Conservation (phyloP, 2,329 filamentous ascomycete genomes). For the Neonectria faginata region DNA sequence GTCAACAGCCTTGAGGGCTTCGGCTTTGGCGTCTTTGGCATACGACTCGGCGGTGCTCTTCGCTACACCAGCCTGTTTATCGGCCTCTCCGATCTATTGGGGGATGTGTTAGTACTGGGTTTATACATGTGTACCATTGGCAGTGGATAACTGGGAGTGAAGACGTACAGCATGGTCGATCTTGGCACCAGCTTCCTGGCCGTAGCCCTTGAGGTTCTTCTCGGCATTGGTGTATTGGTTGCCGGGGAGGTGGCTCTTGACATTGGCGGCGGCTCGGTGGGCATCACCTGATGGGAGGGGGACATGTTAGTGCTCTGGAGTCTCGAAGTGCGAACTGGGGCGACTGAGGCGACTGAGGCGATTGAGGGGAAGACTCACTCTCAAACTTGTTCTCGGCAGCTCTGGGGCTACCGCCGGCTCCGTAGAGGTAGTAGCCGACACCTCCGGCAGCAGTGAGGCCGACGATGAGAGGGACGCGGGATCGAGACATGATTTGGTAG, state of each 20-base stretch:
- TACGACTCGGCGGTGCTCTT: slow-evolving; percentile 70
- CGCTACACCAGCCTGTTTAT: slow-evolving; percentile 70
- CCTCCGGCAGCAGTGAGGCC: slow-evolving; percentile 75
- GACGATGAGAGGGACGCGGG: slow-evolving; percentile 61
- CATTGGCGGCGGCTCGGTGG: slow-evolving; percentile 72
- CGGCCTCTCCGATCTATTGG: slow-evolving; percentile 64
- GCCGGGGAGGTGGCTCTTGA: slow-evolving; percentile 75
- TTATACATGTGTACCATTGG: not conserved
- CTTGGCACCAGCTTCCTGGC: slow-evolving; percentile 68
- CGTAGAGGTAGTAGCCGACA: slow-evolving; percentile 91
- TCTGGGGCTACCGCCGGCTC: slow-evolving; percentile 82
- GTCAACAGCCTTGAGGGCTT: slow-evolving; percentile 79
- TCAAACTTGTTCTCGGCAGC: slow-evolving; percentile 88
- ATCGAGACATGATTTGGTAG: slow-evolving; percentile 54
- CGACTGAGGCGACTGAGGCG: not conserved
- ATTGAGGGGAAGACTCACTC: slow-evolving; percentile 66
- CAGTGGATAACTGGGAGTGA: not conserved
- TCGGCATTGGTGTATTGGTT: slow-evolving; percentile 68
- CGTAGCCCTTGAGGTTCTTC: slow-evolving; percentile 67
- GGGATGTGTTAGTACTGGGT: slow-evolving; percentile 12
- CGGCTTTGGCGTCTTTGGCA: slow-evolving; percentile 72
- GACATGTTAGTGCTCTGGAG: slow-evolving; percentile 28
- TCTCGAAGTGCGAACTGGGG: not conserved
- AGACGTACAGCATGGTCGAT: slow-evolving; percentile 75
- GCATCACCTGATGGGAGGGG: slow-evolving; percentile 73